phyloP scores from a whole-genome alignment of 2,329 filamentous ascomycete species.

The Lasiodiplodia gonubiensis region DNA sequence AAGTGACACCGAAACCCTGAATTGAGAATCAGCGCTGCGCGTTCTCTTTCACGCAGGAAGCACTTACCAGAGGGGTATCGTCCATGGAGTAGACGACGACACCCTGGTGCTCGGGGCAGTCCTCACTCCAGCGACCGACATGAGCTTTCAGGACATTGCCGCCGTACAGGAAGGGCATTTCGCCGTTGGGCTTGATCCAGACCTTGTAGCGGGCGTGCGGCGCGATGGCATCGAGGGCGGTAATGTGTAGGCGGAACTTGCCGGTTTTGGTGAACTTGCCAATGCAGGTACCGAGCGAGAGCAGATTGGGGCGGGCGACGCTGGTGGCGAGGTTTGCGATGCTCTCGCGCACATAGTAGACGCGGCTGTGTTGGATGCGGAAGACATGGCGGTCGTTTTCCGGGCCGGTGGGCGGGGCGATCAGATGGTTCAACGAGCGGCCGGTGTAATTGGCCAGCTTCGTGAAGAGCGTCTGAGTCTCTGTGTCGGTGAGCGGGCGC shows the following conservation, averaged over 20 bases:
- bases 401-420: conserved; percentile 37
- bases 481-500: conserved; percentile 79
- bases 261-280: conserved; percentile 81
- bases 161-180: conserved; percentile 97
- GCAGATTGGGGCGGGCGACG: conserved; percentile 78
- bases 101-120: conserved; percentile 91
- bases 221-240: conserved; percentile 85
- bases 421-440: conserved; percentile 79
- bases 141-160: conserved; percentile 86
- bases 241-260: conserved; percentile 94
- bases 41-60: no score
- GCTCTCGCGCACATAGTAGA: conserved; percentile 90
- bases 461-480: conserved; percentile 81
- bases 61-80: conserved; percentile 73
- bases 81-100: conserved; percentile 91
- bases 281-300: conserved; percentile 87
- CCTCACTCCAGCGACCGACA: conserved; percentile 83
- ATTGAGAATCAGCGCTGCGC: background rate
- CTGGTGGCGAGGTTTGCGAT: conserved; percentile 91
- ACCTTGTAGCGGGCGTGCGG: conserved; percentile 95
- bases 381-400: conserved; percentile 49
- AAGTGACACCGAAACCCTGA: conserved; percentile 88
- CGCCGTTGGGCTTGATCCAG: conserved; percentile 94
- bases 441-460: conserved; percentile 96
- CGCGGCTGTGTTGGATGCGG: conserved; percentile 75